Conservation (phyloP, 768 basidiomycete species). For the Trametes sanguinea region DNA sequence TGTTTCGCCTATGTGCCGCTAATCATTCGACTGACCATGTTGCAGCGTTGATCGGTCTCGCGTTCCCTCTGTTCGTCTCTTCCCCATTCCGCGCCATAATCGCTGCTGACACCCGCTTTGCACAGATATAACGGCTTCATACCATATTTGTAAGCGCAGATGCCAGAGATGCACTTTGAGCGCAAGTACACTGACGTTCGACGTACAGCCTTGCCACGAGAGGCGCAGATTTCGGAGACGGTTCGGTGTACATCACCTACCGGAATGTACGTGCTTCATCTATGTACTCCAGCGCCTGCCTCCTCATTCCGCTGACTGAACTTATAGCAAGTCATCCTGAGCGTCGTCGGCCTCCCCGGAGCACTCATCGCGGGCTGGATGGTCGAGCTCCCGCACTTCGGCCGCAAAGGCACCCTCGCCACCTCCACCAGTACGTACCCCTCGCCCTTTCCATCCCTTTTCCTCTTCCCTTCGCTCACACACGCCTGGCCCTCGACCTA, state of each 20-base stretch:
- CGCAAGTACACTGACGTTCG: background rate
- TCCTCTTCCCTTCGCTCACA: no score
- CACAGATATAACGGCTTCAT: conserved; percentile 53
- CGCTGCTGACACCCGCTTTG: background rate
- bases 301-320: background rate
- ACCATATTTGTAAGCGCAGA: conserved; percentile 49
- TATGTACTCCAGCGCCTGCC: no score
- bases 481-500: no score
- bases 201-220: conserved; percentile 55
- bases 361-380: conserved; percentile 55
- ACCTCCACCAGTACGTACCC: conserved; percentile 46
- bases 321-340: conserved; percentile 54
- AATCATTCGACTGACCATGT: conserved; percentile 8
- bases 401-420: conserved; percentile 55
- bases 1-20: background rate
- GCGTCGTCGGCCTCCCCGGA: conserved; percentile 59
- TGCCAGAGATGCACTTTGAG: background rate
- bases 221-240: conserved; percentile 70
- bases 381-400: conserved; percentile 52
- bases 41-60: conserved; percentile 72
- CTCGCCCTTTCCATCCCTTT: background rate
- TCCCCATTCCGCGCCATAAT: background rate
- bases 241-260: conserved; percentile 70
- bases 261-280: conserved; percentile 50
- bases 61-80: conserved; percentile 61